Conservation (phyloP, 768 basidiomycete genomes). For the Pholiota molesta region DNA sequence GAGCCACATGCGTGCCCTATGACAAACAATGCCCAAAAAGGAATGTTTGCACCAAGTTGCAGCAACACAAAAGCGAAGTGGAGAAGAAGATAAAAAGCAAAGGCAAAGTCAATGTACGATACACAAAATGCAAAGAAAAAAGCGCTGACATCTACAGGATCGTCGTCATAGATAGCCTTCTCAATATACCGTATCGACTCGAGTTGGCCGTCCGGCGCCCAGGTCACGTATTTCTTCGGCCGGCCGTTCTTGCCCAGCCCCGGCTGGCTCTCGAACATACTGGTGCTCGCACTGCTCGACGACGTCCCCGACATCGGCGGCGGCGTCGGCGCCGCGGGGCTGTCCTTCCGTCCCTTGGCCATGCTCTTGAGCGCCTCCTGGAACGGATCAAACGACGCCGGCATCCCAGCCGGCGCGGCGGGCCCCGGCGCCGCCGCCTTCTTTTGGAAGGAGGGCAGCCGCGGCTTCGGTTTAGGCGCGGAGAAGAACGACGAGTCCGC, state of each 20-base stretch:
- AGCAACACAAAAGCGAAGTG: slow-evolving; percentile 15
- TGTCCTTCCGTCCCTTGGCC: slow-evolving; percentile 55
- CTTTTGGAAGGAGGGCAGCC: slow-evolving; percentile 87
- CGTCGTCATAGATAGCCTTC: slow-evolving; percentile 87
- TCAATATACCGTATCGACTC: slow-evolving; percentile 81
- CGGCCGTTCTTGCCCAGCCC: slow-evolving; percentile 46
- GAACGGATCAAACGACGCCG: slow-evolving; percentile 79
- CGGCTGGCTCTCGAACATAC: slow-evolving; percentile 24
- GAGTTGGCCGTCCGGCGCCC: slow-evolving; percentile 75
- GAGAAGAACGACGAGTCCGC: slow-evolving; percentile 90
- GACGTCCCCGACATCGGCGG: slow-evolving; percentile 59
- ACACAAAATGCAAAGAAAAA: slow-evolving; percentile 40
- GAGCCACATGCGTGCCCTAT: slow-evolving; percentile 73
- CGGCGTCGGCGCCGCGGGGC: slow-evolving; percentile 64
- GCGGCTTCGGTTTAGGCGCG: slow-evolving; percentile 81
- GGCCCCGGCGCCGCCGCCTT: slow-evolving; percentile 62
- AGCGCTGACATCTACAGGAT: slow-evolving; percentile 81
- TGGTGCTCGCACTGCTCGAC: slow-evolving; percentile 33
- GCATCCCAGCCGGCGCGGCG: slow-evolving; percentile 63
- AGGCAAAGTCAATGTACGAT: slow-evolving; percentile 55
- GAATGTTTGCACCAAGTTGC: neutral
- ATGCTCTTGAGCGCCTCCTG: slow-evolving; percentile 81
- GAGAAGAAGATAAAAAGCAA: slow-evolving; percentile 30
- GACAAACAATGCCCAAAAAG: slow-evolving; percentile 31
- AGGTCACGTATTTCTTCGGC: slow-evolving; percentile 79